Percentiles rank a stretch among this genome's conserved stretches.
phyloP scores from a whole-genome alignment of 306 rosid species.

The Psophocarpus tetragonolobus region DNA sequence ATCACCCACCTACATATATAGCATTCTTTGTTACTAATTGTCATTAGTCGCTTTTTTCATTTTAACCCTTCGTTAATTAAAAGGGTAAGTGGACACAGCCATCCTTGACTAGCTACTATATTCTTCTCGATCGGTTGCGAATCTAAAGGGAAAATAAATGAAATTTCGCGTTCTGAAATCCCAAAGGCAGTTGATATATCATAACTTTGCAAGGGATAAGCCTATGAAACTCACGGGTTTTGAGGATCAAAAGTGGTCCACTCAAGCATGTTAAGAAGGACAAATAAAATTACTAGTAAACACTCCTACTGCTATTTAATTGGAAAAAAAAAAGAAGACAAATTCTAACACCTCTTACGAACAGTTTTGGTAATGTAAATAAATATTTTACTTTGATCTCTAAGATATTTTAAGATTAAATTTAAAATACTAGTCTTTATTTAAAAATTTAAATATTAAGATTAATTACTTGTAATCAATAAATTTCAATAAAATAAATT shows the following conservation, averaged over 20 bases:
- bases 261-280: background rate
- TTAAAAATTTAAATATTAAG: too few species aligned
- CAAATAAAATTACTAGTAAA: background rate
- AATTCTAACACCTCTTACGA: too few species aligned
- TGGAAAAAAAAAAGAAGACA: too few species aligned
- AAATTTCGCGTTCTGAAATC: background rate
- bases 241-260: slow-evolving; percentile 26
- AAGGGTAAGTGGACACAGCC: background rate
- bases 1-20: slow-evolving; percentile 63
- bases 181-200: background rate
- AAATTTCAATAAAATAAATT: too few species aligned
- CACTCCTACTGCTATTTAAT: background rate
- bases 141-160: background rate
- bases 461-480: too few species aligned
- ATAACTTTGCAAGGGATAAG: background rate
- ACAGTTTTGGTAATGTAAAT: too few species aligned
- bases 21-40: background rate
- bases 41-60: background rate
- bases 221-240: slow-evolving; percentile 38
- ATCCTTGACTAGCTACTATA: background rate
- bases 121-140: background rate
- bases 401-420: too few species aligned
- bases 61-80: background rate
- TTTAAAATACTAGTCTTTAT: too few species aligned
- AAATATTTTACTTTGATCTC: too few species aligned